These are phyloP conservation scores for Tricholomella constricta DNA, from an alignment of 768 basidiomycete species.

Conservation along the genomic window DNA sequence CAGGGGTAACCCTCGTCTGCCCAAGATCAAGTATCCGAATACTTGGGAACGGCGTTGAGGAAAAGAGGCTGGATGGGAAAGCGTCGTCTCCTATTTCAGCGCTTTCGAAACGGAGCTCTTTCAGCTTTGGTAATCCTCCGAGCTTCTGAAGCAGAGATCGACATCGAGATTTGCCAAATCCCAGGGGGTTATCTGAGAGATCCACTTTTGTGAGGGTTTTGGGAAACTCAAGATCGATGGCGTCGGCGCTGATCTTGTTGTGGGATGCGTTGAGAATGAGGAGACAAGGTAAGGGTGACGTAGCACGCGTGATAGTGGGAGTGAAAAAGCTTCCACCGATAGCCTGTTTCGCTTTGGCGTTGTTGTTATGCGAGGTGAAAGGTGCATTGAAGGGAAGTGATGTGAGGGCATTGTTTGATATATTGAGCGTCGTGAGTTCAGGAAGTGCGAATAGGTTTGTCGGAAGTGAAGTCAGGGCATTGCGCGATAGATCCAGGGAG, in stretches of 20 bases:
- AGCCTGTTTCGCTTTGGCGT: conserved; percentile 28
- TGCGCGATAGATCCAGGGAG: conserved; percentile 73
- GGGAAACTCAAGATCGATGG: conserved; percentile 60
- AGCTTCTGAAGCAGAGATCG: conserved; percentile 48
- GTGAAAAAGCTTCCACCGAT: conserved; percentile 62
- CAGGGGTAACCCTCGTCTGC: conserved; percentile 58
- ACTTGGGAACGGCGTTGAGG: conserved; percentile 45
- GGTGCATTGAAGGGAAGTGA: conserved; percentile 63
- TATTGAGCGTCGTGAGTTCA: conserved; percentile 61
- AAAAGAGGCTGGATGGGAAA: conserved; percentile 46
- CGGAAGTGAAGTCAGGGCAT: conserved; percentile 64
- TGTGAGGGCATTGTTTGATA: conserved; percentile 70
- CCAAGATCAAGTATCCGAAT: conserved; percentile 65
- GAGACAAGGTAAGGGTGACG: conserved; percentile 66
- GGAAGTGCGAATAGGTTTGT: conserved; percentile 68
- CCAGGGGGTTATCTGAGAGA: conserved; percentile 69
- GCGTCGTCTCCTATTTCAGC: conserved; percentile 64
- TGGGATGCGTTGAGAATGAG: conserved; percentile 62
- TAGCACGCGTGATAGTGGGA: conserved; percentile 61
- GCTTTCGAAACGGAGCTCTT: conserved; percentile 56
- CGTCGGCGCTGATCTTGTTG: conserved; percentile 60
- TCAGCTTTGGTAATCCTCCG: conserved; percentile 50
- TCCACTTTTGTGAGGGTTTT: conserved; percentile 56
- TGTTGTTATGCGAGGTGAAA: conserved; percentile 39
- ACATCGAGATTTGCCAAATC: conserved; percentile 31